Conservation (phyloP, 2,329 filamentous ascomycete genomes). For the Alternaria viburni region DNA sequence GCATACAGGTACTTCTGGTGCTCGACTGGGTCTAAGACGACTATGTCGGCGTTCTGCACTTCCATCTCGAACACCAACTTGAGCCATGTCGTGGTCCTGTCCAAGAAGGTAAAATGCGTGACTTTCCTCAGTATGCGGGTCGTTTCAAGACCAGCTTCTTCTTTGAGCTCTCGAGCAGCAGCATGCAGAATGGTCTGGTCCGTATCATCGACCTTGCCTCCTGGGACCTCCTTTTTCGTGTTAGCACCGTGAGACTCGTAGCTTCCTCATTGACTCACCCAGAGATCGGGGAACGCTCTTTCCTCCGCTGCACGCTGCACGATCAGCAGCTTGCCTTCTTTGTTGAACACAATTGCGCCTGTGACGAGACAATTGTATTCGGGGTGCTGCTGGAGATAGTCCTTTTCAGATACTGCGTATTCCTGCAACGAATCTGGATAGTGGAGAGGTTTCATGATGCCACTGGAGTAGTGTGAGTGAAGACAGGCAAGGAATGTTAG, state of each 20-base stretch:
- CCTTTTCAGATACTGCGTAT: constrained; percentile 36
- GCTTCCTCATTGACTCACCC: constrained; percentile 28
- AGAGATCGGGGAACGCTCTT: constrained; percentile 41
- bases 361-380: constrained; percentile 37
- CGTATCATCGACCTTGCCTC: constrained; percentile 55
- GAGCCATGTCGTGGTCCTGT: constrained; percentile 35
- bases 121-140: constrained; percentile 53
- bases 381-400: constrained; percentile 34
- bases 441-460: constrained; percentile 15
- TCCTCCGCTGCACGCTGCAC: constrained; percentile 47
- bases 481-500: background rate
- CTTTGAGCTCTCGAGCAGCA: constrained; percentile 58
- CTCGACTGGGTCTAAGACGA: constrained; percentile 50
- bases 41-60: constrained; percentile 29
- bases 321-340: constrained; percentile 40
- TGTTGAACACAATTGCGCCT: constrained; percentile 43
- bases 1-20: constrained; percentile 51
- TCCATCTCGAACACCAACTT: constrained; percentile 48
- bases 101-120: constrained; percentile 40
- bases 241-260: constrained; percentile 6
- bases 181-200: constrained; percentile 58
- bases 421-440: constrained; percentile 32
- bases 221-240: constrained; percentile 56
- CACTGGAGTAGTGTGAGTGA: background rate
- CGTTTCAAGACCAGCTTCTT: constrained; percentile 59